A percentile compares a stretch with the other conserved stretches of the same genome.
These are phyloP conservation scores for Hericium erinaceus DNA, from an alignment of 768 basidiomycete species.

Conservation along the genomic window DNA sequence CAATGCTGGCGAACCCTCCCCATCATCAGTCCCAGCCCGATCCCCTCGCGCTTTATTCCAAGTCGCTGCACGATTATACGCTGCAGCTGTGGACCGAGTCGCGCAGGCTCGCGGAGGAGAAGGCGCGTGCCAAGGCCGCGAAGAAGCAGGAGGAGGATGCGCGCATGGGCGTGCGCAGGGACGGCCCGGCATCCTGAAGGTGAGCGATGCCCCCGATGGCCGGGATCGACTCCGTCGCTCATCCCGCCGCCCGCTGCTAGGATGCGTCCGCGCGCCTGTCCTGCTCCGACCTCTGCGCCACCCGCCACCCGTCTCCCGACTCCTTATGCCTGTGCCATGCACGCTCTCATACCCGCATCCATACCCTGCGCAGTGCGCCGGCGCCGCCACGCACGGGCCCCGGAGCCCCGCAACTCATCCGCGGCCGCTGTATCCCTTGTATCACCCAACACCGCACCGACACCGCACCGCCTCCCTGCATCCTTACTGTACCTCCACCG, in stretches of 20 bases:
- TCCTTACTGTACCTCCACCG: background rate
- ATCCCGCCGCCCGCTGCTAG: no score
- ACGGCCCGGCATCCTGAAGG: no score
- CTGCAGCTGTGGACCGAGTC: conserved; percentile 61
- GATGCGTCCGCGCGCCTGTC: no score
- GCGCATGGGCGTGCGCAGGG: background rate
- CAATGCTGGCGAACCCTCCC: conserved; percentile 5
- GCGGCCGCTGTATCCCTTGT: background rate
- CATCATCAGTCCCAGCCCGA: background rate
- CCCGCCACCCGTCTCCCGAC: background rate
- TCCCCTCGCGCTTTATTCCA: conserved; percentile 43
- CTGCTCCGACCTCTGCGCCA: no score
- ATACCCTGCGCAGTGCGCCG: background rate
- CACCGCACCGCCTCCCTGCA: background rate
- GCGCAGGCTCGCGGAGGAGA: conserved; percentile 46
- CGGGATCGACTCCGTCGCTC: no score
- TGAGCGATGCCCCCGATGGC: no score
- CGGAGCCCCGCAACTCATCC: background rate
- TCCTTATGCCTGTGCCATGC: background rate
- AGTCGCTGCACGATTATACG: conserved; percentile 59
- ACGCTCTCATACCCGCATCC: background rate
- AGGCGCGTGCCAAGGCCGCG: conserved; percentile 14
- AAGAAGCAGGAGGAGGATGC: conserved; percentile 11
- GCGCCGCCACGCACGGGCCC: background rate
- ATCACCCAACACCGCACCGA: background rate